Percentiles rank a stretch among this genome's conserved stretches.
phyloP scores from a whole-genome alignment of 345 rosid genomes.

The Acer yangbiense region DNA sequence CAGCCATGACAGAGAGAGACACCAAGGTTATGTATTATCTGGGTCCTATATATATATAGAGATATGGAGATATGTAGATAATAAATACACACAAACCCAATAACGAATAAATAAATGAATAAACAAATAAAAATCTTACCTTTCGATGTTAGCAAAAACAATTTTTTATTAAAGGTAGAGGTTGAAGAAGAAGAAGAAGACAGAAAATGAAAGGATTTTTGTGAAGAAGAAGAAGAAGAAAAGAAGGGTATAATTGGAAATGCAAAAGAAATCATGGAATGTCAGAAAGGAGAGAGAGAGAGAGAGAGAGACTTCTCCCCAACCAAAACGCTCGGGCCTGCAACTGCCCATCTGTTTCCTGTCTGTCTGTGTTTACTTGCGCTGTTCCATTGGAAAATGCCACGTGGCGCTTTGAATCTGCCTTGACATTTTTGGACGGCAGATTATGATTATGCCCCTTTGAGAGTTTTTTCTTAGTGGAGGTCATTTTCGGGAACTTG shows the following conservation, averaged over 20 bases:
- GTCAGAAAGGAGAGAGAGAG: slow-evolving; percentile 28
- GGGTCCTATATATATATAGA: slow-evolving; percentile 21
- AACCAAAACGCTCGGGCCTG: slow-evolving; percentile 20
- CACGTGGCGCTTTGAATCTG: slow-evolving; percentile 24
- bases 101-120: not conserved
- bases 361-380: slow-evolving; percentile 6
- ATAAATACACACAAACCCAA: slow-evolving; percentile 3
- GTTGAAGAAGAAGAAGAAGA: not conserved
- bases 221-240: not conserved
- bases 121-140: slow-evolving; percentile 15
- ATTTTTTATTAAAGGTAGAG: slow-evolving; percentile 16
- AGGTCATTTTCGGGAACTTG: slow-evolving; percentile 3
- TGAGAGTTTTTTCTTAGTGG: not conserved
- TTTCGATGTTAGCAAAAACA: slow-evolving; percentile 12
- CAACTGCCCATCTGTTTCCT: slow-evolving; percentile 34
- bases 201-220: not conserved
- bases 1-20: slow-evolving; percentile 22
- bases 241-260: slow-evolving; percentile 12
- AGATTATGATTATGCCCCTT: slow-evolving; percentile 13
- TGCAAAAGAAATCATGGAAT: slow-evolving; percentile 26
- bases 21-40: slow-evolving; percentile 16
- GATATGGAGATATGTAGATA: slow-evolving; percentile 15
- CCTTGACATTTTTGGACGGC: not conserved
- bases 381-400: slow-evolving; percentile 5
- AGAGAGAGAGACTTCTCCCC: slow-evolving; percentile 24